These are phyloP conservation scores for Pleurotus tuoliensis DNA, from an alignment of 768 basidiomycete species.

Conservation along the genomic window DNA sequence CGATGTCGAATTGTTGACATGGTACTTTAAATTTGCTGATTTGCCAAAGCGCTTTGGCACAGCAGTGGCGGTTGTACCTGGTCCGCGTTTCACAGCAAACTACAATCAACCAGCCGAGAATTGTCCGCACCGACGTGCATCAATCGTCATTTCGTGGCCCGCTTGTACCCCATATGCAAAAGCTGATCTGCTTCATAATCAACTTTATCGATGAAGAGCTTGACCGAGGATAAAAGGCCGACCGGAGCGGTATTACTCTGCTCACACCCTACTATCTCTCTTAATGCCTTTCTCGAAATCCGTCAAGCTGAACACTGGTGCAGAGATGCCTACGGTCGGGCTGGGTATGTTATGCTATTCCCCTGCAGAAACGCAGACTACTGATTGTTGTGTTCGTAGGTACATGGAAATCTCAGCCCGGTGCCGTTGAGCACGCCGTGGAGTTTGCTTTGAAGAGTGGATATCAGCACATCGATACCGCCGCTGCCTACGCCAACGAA, in stretches of 20 bases:
- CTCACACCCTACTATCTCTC: constrained; percentile 1
- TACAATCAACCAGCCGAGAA: not conserved
- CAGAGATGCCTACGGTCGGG: constrained; percentile 71
- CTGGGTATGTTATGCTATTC: constrained; percentile 37
- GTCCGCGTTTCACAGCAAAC: not conserved
- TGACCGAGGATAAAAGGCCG: not conserved
- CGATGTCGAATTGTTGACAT: not conserved
- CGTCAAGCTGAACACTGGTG: constrained; percentile 72
- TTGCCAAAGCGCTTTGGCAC: not conserved
- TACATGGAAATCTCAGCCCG: constrained; percentile 77
- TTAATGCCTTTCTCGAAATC: constrained; percentile 45
- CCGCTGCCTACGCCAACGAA: constrained; percentile 46
- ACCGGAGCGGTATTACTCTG: not conserved
- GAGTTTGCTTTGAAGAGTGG: constrained; percentile 68
- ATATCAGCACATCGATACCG: constrained; percentile 73
- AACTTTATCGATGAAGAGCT: constrained; percentile 1
- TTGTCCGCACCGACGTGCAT: not conserved
- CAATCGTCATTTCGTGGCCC: not conserved
- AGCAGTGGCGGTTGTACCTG: not conserved
- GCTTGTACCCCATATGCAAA: not conserved
- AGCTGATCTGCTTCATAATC: constrained; percentile 7
- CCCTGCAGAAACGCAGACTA: too few relatives aligned
- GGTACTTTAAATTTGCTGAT: not conserved
- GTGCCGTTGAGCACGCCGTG: constrained; percentile 71
- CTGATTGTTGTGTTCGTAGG: constrained; percentile 29